These are phyloP conservation scores for Diaporthe amygdali DNA, from an alignment of 2,329 filamentous ascomycete genomes.

Conservation along the genomic window DNA sequence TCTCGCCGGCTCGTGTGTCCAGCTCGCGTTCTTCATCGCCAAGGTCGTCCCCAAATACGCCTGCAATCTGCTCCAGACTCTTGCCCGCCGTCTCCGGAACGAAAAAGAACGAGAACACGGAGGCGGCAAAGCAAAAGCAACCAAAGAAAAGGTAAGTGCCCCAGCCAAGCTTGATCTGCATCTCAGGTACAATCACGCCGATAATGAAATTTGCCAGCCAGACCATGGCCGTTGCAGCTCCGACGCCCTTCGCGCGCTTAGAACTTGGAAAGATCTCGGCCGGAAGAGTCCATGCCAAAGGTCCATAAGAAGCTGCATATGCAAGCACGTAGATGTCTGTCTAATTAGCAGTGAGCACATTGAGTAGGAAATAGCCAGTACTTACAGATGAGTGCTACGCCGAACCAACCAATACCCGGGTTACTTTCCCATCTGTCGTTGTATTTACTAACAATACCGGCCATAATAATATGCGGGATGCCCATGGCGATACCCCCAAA, in stretches of 20 bases:
- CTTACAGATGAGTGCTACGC: conserved; percentile 11
- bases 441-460: background rate
- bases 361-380: background rate
- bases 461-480: conserved; percentile 23
- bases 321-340: conserved; percentile 37
- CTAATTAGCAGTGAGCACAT: background rate
- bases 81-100: conserved; percentile 55
- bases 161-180: conserved; percentile 54
- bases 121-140: conserved; percentile 54
- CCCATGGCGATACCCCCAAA: conserved; percentile 35
- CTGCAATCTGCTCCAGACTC: conserved; percentile 52
- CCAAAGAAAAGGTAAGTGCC: conserved; percentile 61
- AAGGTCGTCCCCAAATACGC: conserved; percentile 32
- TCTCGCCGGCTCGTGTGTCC: background rate
- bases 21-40: conserved; percentile 11
- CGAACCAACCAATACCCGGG: conserved; percentile 2
- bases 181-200: conserved; percentile 58
- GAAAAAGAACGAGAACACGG: conserved; percentile 52
- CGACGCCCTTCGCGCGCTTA: conserved; percentile 42
- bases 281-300: conserved; percentile 41
- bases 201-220: conserved; percentile 44
- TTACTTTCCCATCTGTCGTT: background rate
- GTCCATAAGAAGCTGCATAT: conserved; percentile 37
- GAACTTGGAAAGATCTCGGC: conserved; percentile 43
- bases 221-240: conserved; percentile 36